phyloP scores from a whole-genome alignment of 2,329 filamentous ascomycete species.

The Stachybotrys elegans region DNA sequence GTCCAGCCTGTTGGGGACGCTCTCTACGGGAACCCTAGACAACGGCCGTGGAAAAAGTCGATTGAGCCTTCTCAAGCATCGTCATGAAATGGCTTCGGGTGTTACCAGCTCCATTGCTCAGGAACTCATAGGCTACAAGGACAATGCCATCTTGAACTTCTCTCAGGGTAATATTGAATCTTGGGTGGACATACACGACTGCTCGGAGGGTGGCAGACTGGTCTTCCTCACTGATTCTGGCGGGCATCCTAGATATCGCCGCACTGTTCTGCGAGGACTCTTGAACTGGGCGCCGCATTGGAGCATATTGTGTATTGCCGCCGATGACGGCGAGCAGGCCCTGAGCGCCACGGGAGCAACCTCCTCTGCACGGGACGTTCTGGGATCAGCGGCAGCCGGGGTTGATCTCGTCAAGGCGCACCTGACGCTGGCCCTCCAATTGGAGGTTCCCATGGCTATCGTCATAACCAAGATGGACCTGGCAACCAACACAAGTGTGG shows the following conservation, averaged over 20 bases:
- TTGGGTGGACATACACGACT: constrained; percentile 90
- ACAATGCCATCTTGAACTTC: constrained; percentile 68
- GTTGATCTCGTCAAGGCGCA: constrained; percentile 74
- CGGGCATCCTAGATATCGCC: constrained; percentile 81
- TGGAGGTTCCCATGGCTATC: constrained; percentile 72
- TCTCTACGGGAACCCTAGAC: constrained; percentile 83
- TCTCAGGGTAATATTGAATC: constrained; percentile 80
- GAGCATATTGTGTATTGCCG: constrained; percentile 81
- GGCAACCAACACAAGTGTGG: constrained; percentile 67
- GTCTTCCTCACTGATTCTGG: constrained; percentile 91
- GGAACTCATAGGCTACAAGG: constrained; percentile 81
- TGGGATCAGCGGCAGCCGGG: constrained; percentile 47
- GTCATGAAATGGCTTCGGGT: constrained; percentile 87
- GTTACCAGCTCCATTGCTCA: constrained; percentile 93
- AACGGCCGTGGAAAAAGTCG: constrained; percentile 90
- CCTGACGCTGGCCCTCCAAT: constrained; percentile 76
- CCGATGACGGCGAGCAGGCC: constrained; percentile 58
- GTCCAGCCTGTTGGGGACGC: constrained; percentile 80
- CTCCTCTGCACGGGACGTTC: constrained; percentile 43
- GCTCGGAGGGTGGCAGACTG: constrained; percentile 66
- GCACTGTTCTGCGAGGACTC: constrained; percentile 84
- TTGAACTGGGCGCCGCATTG: constrained; percentile 96
- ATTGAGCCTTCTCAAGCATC: constrained; percentile 82
- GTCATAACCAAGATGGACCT: constrained; percentile 89
- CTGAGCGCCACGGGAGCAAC: constrained; percentile 31